phyloP scores from a whole-genome alignment of 73 alveolate species.

The Paramecium sonneborni region DNA sequence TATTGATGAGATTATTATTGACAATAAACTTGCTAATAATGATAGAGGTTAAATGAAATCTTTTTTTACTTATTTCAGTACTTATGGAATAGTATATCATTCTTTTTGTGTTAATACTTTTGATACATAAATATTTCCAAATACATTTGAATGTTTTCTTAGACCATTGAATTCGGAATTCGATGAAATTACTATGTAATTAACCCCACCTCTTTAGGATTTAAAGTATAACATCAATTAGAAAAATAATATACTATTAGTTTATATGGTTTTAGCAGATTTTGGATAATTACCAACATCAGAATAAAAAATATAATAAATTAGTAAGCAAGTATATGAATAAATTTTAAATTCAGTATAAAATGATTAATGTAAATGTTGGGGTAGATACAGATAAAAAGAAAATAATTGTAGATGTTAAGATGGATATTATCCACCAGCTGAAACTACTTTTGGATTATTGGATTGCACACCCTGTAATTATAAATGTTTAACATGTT shows the following conservation, averaged over 20 bases:
- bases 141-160: background rate
- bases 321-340: background rate
- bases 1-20: background rate
- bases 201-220: background rate
- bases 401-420: background rate
- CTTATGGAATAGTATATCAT: background rate
- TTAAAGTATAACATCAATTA: background rate
- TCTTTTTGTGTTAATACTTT: background rate
- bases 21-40: background rate
- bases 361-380: background rate
- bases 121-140: background rate
- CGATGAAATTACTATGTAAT: background rate
- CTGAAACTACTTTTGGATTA: background rate
- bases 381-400: background rate
- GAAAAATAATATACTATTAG: background rate
- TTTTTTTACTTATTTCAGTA: background rate
- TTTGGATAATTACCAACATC: background rate
- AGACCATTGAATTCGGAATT: background rate
- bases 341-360: background rate
- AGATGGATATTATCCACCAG: conserved; percentile 23
- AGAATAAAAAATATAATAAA: background rate
- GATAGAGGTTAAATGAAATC: background rate
- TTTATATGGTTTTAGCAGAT: background rate
- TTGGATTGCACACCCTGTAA: background rate
- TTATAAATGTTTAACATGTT: background rate